Percentiles rank a stretch among this genome's conserved stretches.
These are phyloP conservation scores for Leccinum subrobustum DNA, from an alignment of 1,284 basidiomycete genomes.

Conservation along the genomic window DNA sequence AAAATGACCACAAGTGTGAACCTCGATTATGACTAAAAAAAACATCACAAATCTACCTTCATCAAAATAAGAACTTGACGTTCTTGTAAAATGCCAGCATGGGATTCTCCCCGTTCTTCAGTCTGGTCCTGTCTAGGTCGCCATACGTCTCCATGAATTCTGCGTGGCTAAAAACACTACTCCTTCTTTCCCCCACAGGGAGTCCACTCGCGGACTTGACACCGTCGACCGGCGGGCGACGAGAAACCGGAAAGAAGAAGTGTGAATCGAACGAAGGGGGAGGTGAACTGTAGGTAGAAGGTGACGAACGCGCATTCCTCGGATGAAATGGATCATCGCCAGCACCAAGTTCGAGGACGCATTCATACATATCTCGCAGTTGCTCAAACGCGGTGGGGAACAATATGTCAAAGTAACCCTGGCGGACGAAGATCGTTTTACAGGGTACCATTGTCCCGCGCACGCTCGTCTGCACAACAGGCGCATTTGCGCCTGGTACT, in stretches of 20 bases:
- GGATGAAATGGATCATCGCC: constrained; percentile 26
- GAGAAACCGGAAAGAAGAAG: constrained; percentile 67
- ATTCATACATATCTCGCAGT: constrained; percentile 86
- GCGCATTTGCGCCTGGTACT: constrained; percentile 82
- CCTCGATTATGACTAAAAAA: neutral
- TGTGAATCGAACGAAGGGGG: constrained; percentile 54
- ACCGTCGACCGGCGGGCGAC: constrained; percentile 64
- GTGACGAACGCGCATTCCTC: constrained; percentile 43
- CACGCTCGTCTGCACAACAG: constrained; percentile 95
- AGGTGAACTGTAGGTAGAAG: constrained; percentile 44
- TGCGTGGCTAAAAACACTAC: constrained; percentile 78
- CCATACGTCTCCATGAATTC: constrained; percentile 86
- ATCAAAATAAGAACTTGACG: constrained; percentile 79
- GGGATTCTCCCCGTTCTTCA: constrained; percentile 84
- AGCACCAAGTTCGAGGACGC: constrained; percentile 56
- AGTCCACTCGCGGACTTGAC: constrained; percentile 71
- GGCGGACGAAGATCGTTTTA: constrained; percentile 88
- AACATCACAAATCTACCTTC: constrained; percentile 1
- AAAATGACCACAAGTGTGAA: neutral
- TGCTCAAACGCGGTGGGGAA: constrained; percentile 94
- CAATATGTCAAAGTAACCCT: constrained; percentile 98
- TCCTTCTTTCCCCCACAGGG: constrained; percentile 77
- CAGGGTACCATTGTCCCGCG: constrained; percentile 86
- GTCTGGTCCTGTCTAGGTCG: constrained; percentile 62
- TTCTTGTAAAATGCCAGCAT: constrained; percentile 87